Evolutionary conservation across 352 stramenopile genomes (phyloP), one percentile per base, ranked within the genome.

Genomic region (Globisporangium sylvaticum): DNA sequence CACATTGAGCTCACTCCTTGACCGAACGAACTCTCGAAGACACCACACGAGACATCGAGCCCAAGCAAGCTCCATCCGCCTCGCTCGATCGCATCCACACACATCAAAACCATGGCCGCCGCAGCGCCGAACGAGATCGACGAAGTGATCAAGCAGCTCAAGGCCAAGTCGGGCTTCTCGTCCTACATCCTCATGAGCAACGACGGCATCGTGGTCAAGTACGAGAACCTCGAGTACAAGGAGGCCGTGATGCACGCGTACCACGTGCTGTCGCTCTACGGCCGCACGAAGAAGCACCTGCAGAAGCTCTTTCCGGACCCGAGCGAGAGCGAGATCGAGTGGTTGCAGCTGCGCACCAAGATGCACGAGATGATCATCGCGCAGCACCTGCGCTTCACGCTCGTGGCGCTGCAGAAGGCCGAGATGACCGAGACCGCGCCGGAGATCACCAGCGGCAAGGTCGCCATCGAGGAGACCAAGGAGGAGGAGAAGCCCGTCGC

Each of bases 101-200:
- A 8, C 46, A 57, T 24, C 39, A 6, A 46, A 29, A 65, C 52
- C 54, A 94, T 94, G 85, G 83, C 85, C 25, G 81, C 79, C 8
- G 82, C 84, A n/a, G 83, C 84, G 29, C 82, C 83, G 31, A 97
- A 97, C 63, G 91, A 97, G 77, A 91, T 97, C 55, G 92, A 98
- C 67, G 91, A 98, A 72, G 85, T 89, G 59, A 92, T 97, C 69
- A 96, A 97, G 74, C 87, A 95, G 69, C 83, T 97, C 71, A 98
- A 97, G 78, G 89, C 76, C 72, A 96, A 96, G 74, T 73, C 84
- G 20, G 92, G 90, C 58, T 97, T 98, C 70, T 81, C 81, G 62
- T 84, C 84, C 56, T 98, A 97, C 73, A 80, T 97, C 46, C 80
- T 98, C 70, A 95, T 96, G 83, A 98, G 94, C 82, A 97, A 97